Conservation (phyloP, 2,329 filamentous ascomycete genomes). For the Aspergillus clavatus region DNA sequence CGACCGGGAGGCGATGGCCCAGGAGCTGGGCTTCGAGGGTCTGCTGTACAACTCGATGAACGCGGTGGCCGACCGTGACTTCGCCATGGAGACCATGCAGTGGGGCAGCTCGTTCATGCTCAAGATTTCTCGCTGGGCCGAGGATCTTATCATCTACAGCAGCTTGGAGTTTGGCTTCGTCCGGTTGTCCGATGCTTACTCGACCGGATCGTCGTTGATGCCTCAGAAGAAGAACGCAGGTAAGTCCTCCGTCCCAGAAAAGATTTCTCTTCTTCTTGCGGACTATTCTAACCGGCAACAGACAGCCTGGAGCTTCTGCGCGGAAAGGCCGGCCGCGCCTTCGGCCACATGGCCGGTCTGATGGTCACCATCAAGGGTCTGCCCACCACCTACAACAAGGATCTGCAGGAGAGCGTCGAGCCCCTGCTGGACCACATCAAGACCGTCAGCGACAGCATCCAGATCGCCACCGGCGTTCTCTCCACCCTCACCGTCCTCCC, state of each 20-base stretch:
- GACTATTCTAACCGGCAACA: constrained; percentile 5
- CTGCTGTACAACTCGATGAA: constrained; percentile 73
- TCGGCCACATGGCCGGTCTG: constrained; percentile 75
- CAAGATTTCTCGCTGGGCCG: constrained; percentile 74
- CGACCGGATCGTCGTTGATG: constrained; percentile 72
- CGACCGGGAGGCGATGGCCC: constrained; percentile 71
- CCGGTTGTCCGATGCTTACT: constrained; percentile 71
- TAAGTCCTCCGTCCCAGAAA: no score
- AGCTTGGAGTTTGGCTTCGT: constrained; percentile 73
- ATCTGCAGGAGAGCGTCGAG: constrained; percentile 82
- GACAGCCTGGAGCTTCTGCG: constrained; percentile 70
- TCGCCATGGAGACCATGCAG: constrained; percentile 74
- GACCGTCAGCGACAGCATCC: constrained; percentile 73
- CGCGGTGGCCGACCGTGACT: constrained; percentile 72
- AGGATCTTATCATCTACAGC: constrained; percentile 82
- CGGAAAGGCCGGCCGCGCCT: constrained; percentile 71
- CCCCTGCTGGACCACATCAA: constrained; percentile 81
- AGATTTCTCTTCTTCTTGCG: background rate
- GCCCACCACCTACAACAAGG: constrained; percentile 83
- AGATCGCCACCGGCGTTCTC: constrained; percentile 77
- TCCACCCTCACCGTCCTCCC: constrained; percentile 65
- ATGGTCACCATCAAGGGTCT: constrained; percentile 73
- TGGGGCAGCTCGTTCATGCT: constrained; percentile 75
- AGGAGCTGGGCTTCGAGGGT: constrained; percentile 74
- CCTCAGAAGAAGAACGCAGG: constrained; percentile 74